Base-by-base conservation (phyloP, 805 yeast genomes). In the Hanseniaspora guilliermondii region DNA sequence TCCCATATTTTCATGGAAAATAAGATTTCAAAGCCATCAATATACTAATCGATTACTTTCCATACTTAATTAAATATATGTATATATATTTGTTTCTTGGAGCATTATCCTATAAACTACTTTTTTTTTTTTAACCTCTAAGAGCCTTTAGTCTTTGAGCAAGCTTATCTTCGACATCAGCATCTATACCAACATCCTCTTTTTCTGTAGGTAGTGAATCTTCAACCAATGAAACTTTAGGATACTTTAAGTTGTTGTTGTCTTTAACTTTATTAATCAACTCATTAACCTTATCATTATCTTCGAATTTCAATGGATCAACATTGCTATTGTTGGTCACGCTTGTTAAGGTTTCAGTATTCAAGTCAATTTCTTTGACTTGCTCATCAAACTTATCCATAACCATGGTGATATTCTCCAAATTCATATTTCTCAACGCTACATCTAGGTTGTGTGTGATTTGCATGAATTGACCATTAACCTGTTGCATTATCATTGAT, bases 301-400 rank as follows among this genome's bases (percentile, higher is more conserved):
- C 57, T 21, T 49, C 53, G 32, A 48, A 46, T 12, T 49, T 49
- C 47, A 55, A 25, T 30, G 54, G 47, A 33, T 46, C 50, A 24
- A 49, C 52, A 27, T 35, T 55, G 14, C 42, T 39, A 27, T 45
- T 55, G 7, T 53, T 50, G 14, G 54, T 49, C 3, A 55, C 45
- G n/a, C 52, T 45, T 3, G 53, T 49, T 11, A 49, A 46, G 9
- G 52, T 45, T 12, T 55, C 57, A 0, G 97, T 84, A 33, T 94
- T 79, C 7, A 96, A 93, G 66, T 93, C 98, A 61, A 93, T 71
- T 63, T 93, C 97, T 68, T 93, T 97, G 63, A 93, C 93, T 67
- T 93, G 99, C 56, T 76, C 79, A 68, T 93, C 99, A 66, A 93
- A 93, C 67, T 87, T 89, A 68, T 93, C 98, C 97, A 93, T 93